Base-by-base conservation (phyloP, 2,329 filamentous ascomycete species). In the Thielaviopsis punctulata region DNA sequence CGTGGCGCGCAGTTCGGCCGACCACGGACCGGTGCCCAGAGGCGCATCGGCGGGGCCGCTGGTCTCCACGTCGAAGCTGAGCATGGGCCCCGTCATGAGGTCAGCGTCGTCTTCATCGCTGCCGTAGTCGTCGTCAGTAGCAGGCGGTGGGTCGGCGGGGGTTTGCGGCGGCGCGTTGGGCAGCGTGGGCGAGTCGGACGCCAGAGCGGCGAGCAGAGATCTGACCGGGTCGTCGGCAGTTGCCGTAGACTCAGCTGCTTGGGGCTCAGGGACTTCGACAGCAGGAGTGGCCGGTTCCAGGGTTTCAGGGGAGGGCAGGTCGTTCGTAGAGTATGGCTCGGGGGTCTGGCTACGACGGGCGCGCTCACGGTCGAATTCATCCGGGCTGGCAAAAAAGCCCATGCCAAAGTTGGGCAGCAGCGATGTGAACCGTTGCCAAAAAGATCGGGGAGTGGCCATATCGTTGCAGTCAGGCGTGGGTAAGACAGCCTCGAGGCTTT, bases 21-120 rank as follows among this genome's bases (percentile, higher is more conserved):
- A 76, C 76, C 76, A 80, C 1, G 75, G 61, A 3, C 53, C 53
- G 1, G 46, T 45, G 13, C 73, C 75, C 1, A 71, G 65, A 1
- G 71, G 71, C 2, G 68, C 67, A 47, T 76, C 72, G 2, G 66
- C 69, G 0, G 73, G 66, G 46, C 78, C 75, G 3, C 69, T 72
- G 0, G 75, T 72, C 56, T 80, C 76, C 24, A 79, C 75, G 52
- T 80, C 76, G 52, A 80, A 79, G 57, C 73, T 78, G 49, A 80
- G 78, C 4, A 79, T 63, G 0, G 75, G 77, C 1, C 75, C 71
- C 52, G 70, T 75, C 22, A 78, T 65, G 47, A 71, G 68, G 47
- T 76, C 75, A 13, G 72, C 66, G 15, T 75, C 75, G 48, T 77
- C 75, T 51, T 79, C 76, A 46, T 79, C 76, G 12, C 69, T 75